A percentile compares a stretch with the other conserved stretches of the same genome.
These are phyloP conservation scores for Solanum hybrid DNA, from an alignment of 305 asterid species.

Conservation along the genomic window DNA sequence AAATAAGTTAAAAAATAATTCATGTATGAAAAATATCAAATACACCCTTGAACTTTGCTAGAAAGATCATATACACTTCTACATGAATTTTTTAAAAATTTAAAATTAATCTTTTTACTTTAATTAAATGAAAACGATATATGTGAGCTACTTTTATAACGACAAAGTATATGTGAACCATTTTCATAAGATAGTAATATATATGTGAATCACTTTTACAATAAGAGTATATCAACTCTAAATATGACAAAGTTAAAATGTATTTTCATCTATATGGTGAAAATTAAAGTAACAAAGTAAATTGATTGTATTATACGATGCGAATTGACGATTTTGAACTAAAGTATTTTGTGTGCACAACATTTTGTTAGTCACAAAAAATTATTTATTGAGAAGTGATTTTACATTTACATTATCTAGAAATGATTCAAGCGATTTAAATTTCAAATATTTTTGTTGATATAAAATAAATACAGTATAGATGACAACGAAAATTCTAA, in stretches of 20 bases:
- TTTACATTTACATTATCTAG: neutral
- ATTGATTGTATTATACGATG: neutral
- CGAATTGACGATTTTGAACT: neutral
- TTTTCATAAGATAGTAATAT: no score
- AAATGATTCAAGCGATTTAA: neutral
- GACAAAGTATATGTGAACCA: no score
- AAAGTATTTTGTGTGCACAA: neutral
- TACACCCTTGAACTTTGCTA: neutral
- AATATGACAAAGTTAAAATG: neutral
- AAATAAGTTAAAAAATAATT: no score
- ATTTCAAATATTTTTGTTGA: neutral
- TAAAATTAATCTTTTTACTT: no score
- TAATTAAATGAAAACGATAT: no score
- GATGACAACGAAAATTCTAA: neutral
- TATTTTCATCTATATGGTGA: neutral
- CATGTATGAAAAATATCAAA: neutral
- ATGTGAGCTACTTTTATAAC: neutral
- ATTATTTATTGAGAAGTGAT: neutral
- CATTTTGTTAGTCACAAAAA: neutral
- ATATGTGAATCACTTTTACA: neutral
- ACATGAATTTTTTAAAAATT: accelerated
- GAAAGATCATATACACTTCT: no score
- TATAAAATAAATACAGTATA: neutral
- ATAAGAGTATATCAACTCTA: neutral
- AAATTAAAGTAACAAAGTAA: neutral